Conservation (phyloP, 1,284 basidiomycete genomes). For the Rugosomyces carneus region DNA sequence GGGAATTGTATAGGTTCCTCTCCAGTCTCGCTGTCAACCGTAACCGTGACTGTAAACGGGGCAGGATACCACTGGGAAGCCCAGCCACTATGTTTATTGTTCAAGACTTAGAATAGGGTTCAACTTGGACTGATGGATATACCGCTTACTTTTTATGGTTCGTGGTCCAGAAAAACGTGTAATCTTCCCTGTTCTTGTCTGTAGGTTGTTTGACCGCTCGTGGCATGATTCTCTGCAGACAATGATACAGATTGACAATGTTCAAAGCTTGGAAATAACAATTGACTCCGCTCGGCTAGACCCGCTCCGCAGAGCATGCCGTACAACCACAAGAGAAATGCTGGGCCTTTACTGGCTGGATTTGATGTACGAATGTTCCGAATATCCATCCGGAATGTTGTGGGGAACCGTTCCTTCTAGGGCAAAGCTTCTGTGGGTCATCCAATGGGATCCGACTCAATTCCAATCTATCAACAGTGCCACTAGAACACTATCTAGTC, state of each 20-base stretch:
- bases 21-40: slow-evolving; percentile 16
- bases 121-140: neutral
- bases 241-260: no score
- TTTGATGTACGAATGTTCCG: no score
- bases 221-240: no score
- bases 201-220: neutral
- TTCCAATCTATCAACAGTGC: neutral
- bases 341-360: no score
- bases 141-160: slow-evolving; percentile 32
- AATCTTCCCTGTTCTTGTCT: slow-evolving; percentile 22
- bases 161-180: slow-evolving; percentile 46
- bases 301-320: no score
- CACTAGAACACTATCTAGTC: neutral
- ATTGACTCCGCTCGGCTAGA: no score
- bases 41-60: slow-evolving; percentile 36
- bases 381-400: no score
- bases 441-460: neutral
- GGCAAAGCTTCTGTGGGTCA: neutral
- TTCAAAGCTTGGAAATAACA: no score
- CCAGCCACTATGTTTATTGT: slow-evolving; percentile 39
- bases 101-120: neutral
- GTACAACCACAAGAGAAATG: no score
- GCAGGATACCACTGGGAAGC: slow-evolving; percentile 51
- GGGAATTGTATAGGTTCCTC: slow-evolving; percentile 33
- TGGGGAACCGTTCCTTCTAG: neutral